Evolutionary conservation across 768 basidiomycete genomes (phyloP).

Genomic region (Xerocomus spinulosus): DNA sequence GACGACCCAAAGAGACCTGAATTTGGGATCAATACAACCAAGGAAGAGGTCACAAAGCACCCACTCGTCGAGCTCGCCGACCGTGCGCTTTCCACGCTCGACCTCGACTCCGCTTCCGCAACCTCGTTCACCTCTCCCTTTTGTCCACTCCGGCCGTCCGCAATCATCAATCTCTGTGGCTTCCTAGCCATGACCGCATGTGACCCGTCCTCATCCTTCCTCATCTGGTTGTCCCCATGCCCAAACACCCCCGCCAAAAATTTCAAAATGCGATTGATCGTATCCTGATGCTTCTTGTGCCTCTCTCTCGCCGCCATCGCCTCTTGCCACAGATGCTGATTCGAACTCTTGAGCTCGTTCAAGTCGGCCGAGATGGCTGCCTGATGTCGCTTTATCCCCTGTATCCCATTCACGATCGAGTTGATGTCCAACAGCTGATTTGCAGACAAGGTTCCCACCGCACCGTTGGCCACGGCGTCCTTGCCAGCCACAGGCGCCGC

Average conservation of each 20-base stretch:
- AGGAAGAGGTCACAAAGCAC: neutral
- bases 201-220: constrained; percentile 31
- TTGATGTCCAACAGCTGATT: constrained; percentile 70
- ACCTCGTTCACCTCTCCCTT: constrained; percentile 36
- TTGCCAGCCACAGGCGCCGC: constrained; percentile 4
- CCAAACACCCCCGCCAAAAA: constrained; percentile 94
- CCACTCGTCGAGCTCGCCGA: constrained; percentile 13
- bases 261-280: constrained; percentile 90
- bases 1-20: constrained; percentile 41
- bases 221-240: constrained; percentile 39
- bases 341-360: constrained; percentile 81
- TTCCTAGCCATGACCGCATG: constrained; percentile 47
- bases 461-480: constrained; percentile 12
- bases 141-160: constrained; percentile 38
- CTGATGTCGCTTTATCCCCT: constrained; percentile 88
- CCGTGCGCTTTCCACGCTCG: constrained; percentile 26
- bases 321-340: constrained; percentile 92
- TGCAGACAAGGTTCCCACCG: constrained; percentile 31
- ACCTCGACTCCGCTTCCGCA: constrained; percentile 38
- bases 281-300: constrained; percentile 92
- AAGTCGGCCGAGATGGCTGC: constrained; percentile 86
- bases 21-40: constrained; percentile 1
- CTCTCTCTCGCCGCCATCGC: constrained; percentile 70
- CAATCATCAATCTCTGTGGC: constrained; percentile 64
- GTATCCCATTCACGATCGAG: constrained; percentile 74